Evolutionary conservation across 768 basidiomycete species (phyloP), one percentile per base, ranked within the genome.

Genomic region (Pisolithus microcarpus): DNA sequence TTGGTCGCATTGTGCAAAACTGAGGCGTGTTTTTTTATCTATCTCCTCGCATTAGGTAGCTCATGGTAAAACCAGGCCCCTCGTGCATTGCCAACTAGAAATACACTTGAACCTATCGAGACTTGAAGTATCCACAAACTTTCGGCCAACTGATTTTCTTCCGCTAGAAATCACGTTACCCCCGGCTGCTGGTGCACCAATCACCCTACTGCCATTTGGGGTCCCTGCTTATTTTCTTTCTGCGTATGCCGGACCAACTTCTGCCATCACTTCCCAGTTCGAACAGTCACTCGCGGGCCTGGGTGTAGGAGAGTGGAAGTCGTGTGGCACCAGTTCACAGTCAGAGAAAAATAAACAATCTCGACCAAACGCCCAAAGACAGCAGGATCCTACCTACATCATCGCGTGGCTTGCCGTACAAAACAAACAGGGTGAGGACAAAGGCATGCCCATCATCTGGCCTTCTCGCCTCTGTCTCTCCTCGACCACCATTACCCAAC

Each of bases 381-480:
- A 50, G 43, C 47, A 52, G 37, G 51, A 38, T 39, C 64, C 65
- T 2, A 57, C 58, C 15, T 87, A 80, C 62, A 65, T 87, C 42
- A 80, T 90, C 48, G 85, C 78, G 4, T 90, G 84, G 82, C 73
- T 89, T 36, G 76, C 75, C 30, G 83, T 90, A 18, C 79, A 87
- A 64, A 87, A 87, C 58, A 82, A 77, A 54, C 86, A 85, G 56
- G 86, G 85, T 30, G 87, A 90, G 62, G 85, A 87, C 56, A 89
- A 88, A 58, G 87, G 87, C 1, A 69, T 87, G 28, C 71, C 77
- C n/a, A 70, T 85, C 45, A 80, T 90, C 54, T 91, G 87, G 72
- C 88, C 89, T 1, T 66, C 76, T 2, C 65, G 71, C 1, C 76
- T 91, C 4, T 85, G 82, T 55, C 72, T 64, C 68, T 70, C 65